Conservation (phyloP, 148 eudicot species). For the Camellia sinensis region DNA sequence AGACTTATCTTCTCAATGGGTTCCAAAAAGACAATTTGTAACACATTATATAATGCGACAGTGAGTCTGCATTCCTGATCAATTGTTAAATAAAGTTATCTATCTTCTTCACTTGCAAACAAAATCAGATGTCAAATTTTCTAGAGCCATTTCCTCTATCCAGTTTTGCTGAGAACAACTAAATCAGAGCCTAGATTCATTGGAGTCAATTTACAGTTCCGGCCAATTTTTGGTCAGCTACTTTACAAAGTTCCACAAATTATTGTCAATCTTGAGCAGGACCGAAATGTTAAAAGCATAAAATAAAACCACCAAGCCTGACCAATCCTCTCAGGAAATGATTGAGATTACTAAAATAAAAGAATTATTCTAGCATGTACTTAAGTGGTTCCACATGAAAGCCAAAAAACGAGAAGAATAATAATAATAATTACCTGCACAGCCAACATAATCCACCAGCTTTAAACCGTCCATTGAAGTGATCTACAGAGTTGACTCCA, state of each 20-base stretch:
- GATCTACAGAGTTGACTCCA: conserved; percentile 46
- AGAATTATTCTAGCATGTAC: not conserved
- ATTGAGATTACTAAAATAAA: not conserved
- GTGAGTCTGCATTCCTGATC: not conserved
- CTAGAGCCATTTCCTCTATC: not conserved
- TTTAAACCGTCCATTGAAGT: conserved; percentile 48
- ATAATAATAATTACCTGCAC: conserved; percentile 27
- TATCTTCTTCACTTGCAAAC: not conserved
- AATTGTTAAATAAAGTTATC: conserved; percentile 3
- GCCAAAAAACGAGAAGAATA: not conserved
- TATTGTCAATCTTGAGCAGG: not conserved
- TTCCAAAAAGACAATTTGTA: not conserved
- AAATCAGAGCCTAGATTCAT: not conserved
- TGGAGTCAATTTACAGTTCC: not conserved
- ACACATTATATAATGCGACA: not conserved
- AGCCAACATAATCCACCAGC: conserved; percentile 47
- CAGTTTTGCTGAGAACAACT: not conserved
- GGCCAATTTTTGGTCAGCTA: not conserved
- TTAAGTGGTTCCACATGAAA: not conserved
- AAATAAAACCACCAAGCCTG: not conserved
- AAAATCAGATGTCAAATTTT: not conserved
- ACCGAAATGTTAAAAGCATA: not conserved
- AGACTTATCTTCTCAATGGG: not conserved
- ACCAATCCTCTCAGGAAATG: not conserved
- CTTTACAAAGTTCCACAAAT: not conserved